These are phyloP conservation scores for Plasmodium gaboni DNA, from an alignment of 169 alveolate species.

Conservation along the genomic window DNA sequence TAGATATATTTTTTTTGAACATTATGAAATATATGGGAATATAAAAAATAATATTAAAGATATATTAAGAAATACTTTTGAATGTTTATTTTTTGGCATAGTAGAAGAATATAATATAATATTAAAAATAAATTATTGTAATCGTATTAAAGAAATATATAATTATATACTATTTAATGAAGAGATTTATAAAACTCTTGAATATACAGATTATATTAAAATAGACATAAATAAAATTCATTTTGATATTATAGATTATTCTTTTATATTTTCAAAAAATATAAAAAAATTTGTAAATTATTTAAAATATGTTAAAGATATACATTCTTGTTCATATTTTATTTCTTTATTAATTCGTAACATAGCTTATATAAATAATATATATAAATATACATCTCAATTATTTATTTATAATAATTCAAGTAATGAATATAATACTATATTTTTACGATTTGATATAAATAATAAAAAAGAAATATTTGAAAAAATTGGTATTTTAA, in stretches of 20 bases:
- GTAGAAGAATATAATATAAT: conserved; percentile 28
- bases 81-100: conserved; percentile 25
- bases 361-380: conserved; percentile 32
- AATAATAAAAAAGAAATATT: not conserved
- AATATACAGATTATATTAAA: conserved; percentile 21
- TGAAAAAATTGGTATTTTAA: conserved; percentile 5
- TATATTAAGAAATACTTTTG: conserved; percentile 32
- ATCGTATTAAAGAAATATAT: conserved; percentile 15
- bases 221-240: conserved; percentile 51
- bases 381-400: conserved; percentile 41
- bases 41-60: conserved; percentile 17
- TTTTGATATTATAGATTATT: conserved; percentile 41
- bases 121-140: conserved; percentile 25
- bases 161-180: conserved; percentile 24
- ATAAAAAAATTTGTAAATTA: conserved; percentile 14
- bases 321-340: conserved; percentile 38
- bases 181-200: conserved; percentile 28
- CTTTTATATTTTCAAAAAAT: conserved; percentile 17
- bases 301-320: conserved; percentile 29
- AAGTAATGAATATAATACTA: conserved; percentile 24
- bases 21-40: conserved; percentile 21
- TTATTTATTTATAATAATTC: conserved; percentile 30
- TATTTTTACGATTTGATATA: conserved; percentile 16
- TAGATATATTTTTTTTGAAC: not conserved
- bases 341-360: conserved; percentile 27